These are phyloP conservation scores for Colletotrichum horii DNA, from an alignment of 2,329 filamentous ascomycete species.

Conservation along the genomic window DNA sequence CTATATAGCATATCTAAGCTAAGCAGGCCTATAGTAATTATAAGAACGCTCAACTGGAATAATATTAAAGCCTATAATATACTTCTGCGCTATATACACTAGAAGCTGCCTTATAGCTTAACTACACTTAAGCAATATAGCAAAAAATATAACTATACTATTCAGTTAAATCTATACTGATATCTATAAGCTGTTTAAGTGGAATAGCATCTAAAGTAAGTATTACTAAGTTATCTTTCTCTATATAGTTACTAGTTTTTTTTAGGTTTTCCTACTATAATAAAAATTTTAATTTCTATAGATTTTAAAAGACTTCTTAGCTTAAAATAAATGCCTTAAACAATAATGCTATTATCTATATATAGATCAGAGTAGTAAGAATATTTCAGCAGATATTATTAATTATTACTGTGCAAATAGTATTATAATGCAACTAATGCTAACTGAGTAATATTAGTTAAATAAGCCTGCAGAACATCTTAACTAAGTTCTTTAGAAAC, in stretches of 20 bases:
- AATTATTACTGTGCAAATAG: neutral
- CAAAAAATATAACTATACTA: neutral
- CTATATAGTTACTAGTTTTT: neutral
- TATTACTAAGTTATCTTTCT: neutral
- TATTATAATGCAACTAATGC: neutral
- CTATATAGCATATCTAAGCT: neutral
- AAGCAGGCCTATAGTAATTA: neutral
- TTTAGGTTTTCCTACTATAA: neutral
- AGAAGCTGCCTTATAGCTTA: neutral
- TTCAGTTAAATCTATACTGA: neutral
- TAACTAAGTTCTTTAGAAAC: neutral
- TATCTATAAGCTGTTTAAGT: neutral
- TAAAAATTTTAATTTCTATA: neutral
- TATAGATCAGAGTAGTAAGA: neutral
- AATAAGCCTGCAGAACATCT: neutral
- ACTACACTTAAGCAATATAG: neutral
- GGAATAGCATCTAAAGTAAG: neutral
- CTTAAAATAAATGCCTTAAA: neutral
- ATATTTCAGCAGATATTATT: neutral
- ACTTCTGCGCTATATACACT: neutral
- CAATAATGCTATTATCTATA: neutral
- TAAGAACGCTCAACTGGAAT: neutral
- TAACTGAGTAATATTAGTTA: neutral
- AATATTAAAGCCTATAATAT: neutral
- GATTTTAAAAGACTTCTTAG: neutral